A percentile compares a stretch with the other conserved stretches of the same genome.
Evolutionary conservation across 108 stramenopile genomes (phyloP).

Genomic region (Halocafeteria seosinensis): DNA sequence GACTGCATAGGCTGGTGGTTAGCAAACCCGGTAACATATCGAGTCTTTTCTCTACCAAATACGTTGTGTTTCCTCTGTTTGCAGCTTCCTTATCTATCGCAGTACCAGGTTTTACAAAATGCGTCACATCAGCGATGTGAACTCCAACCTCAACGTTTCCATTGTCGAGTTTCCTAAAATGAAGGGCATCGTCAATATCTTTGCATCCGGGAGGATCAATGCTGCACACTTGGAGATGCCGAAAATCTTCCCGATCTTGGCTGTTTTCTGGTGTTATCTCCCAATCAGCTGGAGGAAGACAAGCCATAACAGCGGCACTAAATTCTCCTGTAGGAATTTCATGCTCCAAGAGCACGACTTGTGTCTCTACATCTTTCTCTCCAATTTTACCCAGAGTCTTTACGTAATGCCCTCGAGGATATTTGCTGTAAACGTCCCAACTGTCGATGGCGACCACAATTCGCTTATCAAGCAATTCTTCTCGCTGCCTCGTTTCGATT

Average conservation of each 20-base stretch:
- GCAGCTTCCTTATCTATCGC: constrained; percentile 89
- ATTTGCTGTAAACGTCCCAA: constrained; percentile 66
- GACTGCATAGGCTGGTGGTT: constrained; percentile 84
- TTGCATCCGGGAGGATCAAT: constrained; percentile 98
- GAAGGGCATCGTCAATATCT: constrained; percentile 98
- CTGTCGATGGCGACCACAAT: constrained; percentile 66
- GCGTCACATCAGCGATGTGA: constrained; percentile 95
- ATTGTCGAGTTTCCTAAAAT: constrained; percentile 14
- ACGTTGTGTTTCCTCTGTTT: constrained; percentile 82
- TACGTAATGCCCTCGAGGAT: constrained; percentile 79
- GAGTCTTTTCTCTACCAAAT: constrained; percentile 83
- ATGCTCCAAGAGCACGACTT: constrained; percentile 75
- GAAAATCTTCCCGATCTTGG: constrained; percentile 59
- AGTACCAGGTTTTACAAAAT: constrained; percentile 76
- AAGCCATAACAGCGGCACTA: constrained; percentile 79
- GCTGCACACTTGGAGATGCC: constrained; percentile 68
- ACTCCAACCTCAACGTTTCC: constrained; percentile 88
- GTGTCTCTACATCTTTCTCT: constrained; percentile 80
- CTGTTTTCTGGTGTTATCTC: constrained; percentile 43
- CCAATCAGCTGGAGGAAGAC: constrained; percentile 70
- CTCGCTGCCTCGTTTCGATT: constrained; percentile 55
- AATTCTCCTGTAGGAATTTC: constrained; percentile 85
- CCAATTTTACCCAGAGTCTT: constrained; percentile 63
- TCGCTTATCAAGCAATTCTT: constrained; percentile 49
- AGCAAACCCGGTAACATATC: constrained; percentile 90